These are phyloP conservation scores for Capronia epimyces DNA, from an alignment of 2,329 filamentous ascomycete species.

Conservation along the genomic window DNA sequence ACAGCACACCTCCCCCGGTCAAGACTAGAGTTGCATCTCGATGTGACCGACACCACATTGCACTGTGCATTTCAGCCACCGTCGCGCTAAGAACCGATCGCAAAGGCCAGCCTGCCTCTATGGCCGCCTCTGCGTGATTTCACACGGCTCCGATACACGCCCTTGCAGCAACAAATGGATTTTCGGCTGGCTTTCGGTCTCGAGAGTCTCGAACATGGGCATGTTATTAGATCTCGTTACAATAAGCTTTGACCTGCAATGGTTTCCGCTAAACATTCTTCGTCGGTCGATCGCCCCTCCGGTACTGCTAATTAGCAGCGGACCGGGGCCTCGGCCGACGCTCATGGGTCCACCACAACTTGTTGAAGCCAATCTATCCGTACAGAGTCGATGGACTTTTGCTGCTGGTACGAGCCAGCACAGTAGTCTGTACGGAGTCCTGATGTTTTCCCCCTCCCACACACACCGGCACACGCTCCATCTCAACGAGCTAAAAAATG, in stretches of 20 bases:
- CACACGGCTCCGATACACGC: not conserved
- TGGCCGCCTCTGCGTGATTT: not conserved
- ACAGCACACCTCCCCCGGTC: too few relatives aligned
- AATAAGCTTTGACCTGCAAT: not conserved
- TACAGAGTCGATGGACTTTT: not conserved
- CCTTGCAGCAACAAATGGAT: not conserved
- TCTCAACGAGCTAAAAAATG: not conserved
- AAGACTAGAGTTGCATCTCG: too few relatives aligned
- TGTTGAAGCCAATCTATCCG: not conserved
- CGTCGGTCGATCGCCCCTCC: not conserved
- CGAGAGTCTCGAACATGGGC: not conserved
- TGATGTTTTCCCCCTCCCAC: not conserved
- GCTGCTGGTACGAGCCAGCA: not conserved
- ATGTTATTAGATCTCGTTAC: not conserved
- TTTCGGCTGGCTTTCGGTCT: not conserved
- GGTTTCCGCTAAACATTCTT: not conserved
- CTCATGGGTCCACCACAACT: not conserved
- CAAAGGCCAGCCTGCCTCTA: not conserved
- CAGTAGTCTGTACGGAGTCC: not conserved
- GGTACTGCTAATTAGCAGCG: not conserved
- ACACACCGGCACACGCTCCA: not conserved
- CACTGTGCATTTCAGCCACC: not conserved
- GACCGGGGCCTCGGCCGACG: not conserved
- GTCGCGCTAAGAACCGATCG: not conserved
- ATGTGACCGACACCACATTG: not conserved